Conservation (phyloP, 73 alveolate genomes). For the Tetrahymena malaccensis region DNA sequence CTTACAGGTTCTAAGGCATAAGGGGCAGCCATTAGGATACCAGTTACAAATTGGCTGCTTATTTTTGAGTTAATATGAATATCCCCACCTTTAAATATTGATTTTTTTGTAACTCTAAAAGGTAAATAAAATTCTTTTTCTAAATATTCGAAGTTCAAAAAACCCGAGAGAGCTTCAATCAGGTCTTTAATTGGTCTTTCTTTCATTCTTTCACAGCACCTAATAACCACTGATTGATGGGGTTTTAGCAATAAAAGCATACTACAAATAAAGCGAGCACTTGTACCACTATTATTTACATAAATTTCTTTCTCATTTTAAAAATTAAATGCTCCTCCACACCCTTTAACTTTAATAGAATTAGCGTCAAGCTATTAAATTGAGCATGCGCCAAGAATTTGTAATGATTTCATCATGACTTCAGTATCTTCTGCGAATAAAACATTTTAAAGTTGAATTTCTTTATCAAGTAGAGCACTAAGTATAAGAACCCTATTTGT, state of each 20-base stretch:
- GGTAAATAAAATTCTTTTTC: slow-evolving; percentile 6
- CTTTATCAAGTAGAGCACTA: slow-evolving; percentile 26
- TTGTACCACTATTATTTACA: slow-evolving; percentile 42
- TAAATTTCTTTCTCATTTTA: slow-evolving; percentile 3
- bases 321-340: slow-evolving; percentile 5
- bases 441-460: slow-evolving; percentile 9
- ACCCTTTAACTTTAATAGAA: slow-evolving; percentile 21
- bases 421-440: slow-evolving; percentile 33
- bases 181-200: slow-evolving; percentile 42
- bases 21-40: slow-evolving; percentile 30
- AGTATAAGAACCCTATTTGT: slow-evolving; percentile 38
- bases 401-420: slow-evolving; percentile 5
- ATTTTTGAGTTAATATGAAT: slow-evolving; percentile 14
- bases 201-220: slow-evolving; percentile 25
- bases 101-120: background rate
- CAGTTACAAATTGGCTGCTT: slow-evolving; percentile 23
- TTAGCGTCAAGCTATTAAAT: background rate
- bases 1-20: background rate
- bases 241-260: background rate
- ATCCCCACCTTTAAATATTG: background rate
- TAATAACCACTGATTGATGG: background rate
- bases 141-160: background rate
- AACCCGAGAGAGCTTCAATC: slow-evolving; percentile 7
- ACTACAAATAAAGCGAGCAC: slow-evolving; percentile 30
- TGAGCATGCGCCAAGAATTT: background rate